Evolutionary conservation across 2,329 filamentous ascomycete genomes (phyloP).

Genomic region (Aspergillus flavus): DNA sequence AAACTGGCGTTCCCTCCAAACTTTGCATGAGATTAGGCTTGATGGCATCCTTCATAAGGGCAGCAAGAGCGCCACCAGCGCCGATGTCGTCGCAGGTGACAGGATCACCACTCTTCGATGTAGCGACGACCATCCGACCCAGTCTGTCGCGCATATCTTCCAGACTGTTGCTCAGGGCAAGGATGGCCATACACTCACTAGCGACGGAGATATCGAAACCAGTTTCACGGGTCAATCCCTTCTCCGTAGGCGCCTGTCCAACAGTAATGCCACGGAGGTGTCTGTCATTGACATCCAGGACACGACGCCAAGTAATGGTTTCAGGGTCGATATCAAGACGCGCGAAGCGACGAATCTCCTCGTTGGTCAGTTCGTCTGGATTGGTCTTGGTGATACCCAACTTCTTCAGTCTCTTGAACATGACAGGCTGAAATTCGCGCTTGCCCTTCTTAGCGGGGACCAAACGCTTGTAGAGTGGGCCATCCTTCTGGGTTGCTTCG

Average conservation of each 20-base stretch:
- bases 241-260: conserved; percentile 86
- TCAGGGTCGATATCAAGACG: conserved; percentile 93
- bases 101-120: conserved; percentile 80
- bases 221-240: conserved; percentile 82
- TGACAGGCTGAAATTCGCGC: conserved; percentile 81
- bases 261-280: conserved; percentile 88
- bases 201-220: conserved; percentile 98
- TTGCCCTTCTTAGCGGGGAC: conserved; percentile 89
- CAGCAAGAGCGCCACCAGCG: conserved; percentile 86
- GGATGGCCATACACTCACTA: conserved; percentile 97
- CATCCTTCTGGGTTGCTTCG: conserved; percentile 92
- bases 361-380: conserved; percentile 84
- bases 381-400: conserved; percentile 94
- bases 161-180: conserved; percentile 87
- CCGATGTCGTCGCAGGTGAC: conserved; percentile 96
- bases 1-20: conserved; percentile 92
- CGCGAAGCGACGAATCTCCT: conserved; percentile 87
- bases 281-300: conserved; percentile 95
- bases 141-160: conserved; percentile 89
- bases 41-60: conserved; percentile 96
- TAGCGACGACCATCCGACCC: conserved; percentile 93
- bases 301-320: conserved; percentile 95
- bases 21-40: conserved; percentile 99
- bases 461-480: conserved; percentile 79
- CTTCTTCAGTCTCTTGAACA: conserved; percentile 93